Evolutionary conservation across 192 early-diverging fungal species (phyloP).

Genomic region (Chytriomyces sp.): DNA sequence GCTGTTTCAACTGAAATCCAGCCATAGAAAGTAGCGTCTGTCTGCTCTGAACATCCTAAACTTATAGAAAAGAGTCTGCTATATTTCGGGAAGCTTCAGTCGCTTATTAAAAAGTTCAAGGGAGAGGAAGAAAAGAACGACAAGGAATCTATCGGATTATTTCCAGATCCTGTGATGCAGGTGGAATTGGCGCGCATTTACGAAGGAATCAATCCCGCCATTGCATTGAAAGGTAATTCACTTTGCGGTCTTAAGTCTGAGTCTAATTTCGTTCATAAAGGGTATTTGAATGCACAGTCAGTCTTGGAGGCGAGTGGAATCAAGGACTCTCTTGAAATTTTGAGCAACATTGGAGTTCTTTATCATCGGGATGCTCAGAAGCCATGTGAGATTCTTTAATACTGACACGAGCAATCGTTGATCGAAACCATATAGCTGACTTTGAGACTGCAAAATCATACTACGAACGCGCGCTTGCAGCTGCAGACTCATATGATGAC

Average conservation of each 20-base stretch:
- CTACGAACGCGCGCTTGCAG: conserved; percentile 31
- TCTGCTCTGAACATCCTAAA: conserved; percentile 30
- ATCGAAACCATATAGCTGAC: conserved; percentile 28
- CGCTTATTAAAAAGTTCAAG: conserved; percentile 17
- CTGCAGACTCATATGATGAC: neutral
- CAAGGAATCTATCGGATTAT: conserved; percentile 18
- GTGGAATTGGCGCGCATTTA: conserved; percentile 36
- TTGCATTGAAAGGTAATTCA: conserved; percentile 32
- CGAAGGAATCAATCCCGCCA: conserved; percentile 32
- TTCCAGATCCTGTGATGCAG: conserved; percentile 41
- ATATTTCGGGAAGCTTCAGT: conserved; percentile 31
- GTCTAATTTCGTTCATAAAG: conserved; percentile 4
- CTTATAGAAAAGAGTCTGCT: conserved; percentile 7
- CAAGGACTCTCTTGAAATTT: conserved; percentile 60
- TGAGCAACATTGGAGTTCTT: conserved; percentile 87
- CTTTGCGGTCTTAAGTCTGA: neutral
- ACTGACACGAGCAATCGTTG: conserved; percentile 38
- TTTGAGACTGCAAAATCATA: conserved; percentile 43
- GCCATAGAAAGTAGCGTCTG: conserved; percentile 30
- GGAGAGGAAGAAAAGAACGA: neutral
- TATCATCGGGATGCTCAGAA: conserved; percentile 62
- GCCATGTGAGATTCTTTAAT: conserved; percentile 43
- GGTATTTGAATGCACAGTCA: conserved; percentile 37
- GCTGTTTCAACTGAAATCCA: neutral
- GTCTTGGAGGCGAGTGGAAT: conserved; percentile 24